Percentiles rank a stretch among this genome's conserved stretches.
These are phyloP conservation scores for Drechslera avenae DNA, from an alignment of 2,329 filamentous ascomycete genomes.

Conservation along the genomic window DNA sequence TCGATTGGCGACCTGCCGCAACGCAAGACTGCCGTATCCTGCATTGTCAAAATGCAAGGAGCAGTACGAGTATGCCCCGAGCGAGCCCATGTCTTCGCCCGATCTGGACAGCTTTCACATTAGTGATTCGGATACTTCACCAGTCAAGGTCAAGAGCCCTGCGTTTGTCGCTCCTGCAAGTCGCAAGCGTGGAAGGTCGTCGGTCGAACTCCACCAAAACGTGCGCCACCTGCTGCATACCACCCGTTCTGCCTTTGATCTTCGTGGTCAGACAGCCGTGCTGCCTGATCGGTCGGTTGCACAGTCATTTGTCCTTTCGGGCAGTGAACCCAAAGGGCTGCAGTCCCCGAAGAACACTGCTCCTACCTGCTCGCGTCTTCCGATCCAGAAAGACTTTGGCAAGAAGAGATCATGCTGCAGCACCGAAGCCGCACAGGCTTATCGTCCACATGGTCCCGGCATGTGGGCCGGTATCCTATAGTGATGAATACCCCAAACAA, in stretches of 20 bases:
- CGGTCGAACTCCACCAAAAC: slow-evolving; percentile 68
- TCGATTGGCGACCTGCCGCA: slow-evolving; percentile 59
- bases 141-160: slow-evolving; percentile 36
- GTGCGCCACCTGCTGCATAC: slow-evolving; percentile 65
- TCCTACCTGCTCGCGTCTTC: slow-evolving; percentile 49
- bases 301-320: slow-evolving; percentile 38
- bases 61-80: slow-evolving; percentile 41
- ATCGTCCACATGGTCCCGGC: slow-evolving; percentile 62
- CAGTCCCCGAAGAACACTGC: slow-evolving; percentile 48
- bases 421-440: slow-evolving; percentile 60
- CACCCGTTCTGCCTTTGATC: slow-evolving; percentile 48
- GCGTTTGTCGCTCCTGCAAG: slow-evolving; percentile 29
- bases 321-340: slow-evolving; percentile 44
- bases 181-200: slow-evolving; percentile 66
- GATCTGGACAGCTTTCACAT: slow-evolving; percentile 59
- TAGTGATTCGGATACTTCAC: slow-evolving; percentile 43
- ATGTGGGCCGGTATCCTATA: slow-evolving; percentile 70
- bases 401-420: slow-evolving; percentile 72
- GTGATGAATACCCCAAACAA: slow-evolving; percentile 15
- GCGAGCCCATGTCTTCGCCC: slow-evolving; percentile 47
- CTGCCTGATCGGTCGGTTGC: slow-evolving; percentile 45
- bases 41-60: slow-evolving; percentile 47
- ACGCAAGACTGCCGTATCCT: slow-evolving; percentile 52
- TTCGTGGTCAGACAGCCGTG: slow-evolving; percentile 41
- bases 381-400: slow-evolving; percentile 55